Evolutionary conservation across 2,329 filamentous ascomycete species (phyloP), one percentile per base, ranked within the genome.

Genomic region (Metarhizium guizhouense): DNA sequence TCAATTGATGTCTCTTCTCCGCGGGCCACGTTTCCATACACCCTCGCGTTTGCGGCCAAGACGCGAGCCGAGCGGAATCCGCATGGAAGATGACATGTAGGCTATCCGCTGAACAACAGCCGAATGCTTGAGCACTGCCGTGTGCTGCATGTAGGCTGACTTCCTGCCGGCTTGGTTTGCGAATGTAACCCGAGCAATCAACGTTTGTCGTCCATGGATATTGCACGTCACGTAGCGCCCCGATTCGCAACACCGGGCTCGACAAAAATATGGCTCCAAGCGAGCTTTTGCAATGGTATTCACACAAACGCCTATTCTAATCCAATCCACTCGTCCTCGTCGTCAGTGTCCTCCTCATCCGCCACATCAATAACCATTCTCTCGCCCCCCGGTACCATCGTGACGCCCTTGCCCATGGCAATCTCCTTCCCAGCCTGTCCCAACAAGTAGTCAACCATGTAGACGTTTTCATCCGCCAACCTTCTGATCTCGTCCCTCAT

Each of bases 401-500:
- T 59, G 47, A 62, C 47, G 40, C 57, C 47, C 56, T 55, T 58
- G 50, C 59, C 60, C 18, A 59, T 61, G 36, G 63, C 55, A 51
- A 65, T 67, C 16, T 63, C 62, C 52, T 61, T 65, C 40, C 62
- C 62, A 6, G 76, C 76, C 67, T 83, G 80, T 1, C 76, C 76
- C 7, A 84, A 70, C 36, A 96, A 74, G 66, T 95, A 96, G 65
- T 95, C 90, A 54, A 96, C 85, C 70, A 88, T 87, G 73, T 95
- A 95, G 53, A 87, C 79, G 65, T 96, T 97, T 68, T 92, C 88
- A 63, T 96, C 91, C 0, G 89, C 89, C 60, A 96, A 72, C 61
- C 84, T 82, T 68, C 90, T 84, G 59, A 97, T 81, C 66, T 96
- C 92, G 57, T 88, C 85, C 61, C 88, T 83, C 73, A 96, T 90